A percentile compares a stretch with the other conserved stretches of the same genome.
These are phyloP conservation scores for Hygrocybe coccinea DNA, from an alignment of 768 basidiomycete species.

Conservation along the genomic window DNA sequence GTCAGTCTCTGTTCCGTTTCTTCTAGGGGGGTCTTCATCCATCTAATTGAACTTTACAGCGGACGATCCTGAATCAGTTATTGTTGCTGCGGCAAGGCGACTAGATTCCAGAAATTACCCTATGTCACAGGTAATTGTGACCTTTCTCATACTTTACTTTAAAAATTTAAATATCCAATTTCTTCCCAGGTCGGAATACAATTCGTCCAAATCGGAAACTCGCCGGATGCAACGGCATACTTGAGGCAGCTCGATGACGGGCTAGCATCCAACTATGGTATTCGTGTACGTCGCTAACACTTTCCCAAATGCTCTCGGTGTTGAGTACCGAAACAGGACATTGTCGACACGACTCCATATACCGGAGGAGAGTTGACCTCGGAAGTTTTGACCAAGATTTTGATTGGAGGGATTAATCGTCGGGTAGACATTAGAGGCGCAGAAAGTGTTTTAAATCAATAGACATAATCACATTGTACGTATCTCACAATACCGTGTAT, in stretches of 20 bases:
- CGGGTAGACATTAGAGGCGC: constrained; percentile 21
- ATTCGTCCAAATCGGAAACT: constrained; percentile 66
- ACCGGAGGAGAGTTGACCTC: constrained; percentile 38
- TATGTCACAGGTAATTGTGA: constrained; percentile 42
- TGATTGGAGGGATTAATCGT: constrained; percentile 64
- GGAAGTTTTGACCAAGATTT: constrained; percentile 53
- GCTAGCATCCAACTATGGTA: constrained; percentile 35
- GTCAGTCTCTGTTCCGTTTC: constrained; percentile 30
- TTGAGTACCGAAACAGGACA: constrained; percentile 43
- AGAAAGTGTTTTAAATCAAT: constrained; percentile 4
- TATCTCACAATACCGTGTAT: no score
- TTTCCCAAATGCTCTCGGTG: not conserved
- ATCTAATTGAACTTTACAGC: constrained; percentile 27
- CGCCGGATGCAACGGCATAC: constrained; percentile 36
- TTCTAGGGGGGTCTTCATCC: not conserved
- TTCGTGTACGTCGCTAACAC: constrained; percentile 38
- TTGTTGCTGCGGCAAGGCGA: constrained; percentile 42
- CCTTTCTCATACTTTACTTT: not conserved
- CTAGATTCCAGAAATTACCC: constrained; percentile 52
- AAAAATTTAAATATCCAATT: not conserved
- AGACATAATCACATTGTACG: no score
- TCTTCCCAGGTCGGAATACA: constrained; percentile 56
- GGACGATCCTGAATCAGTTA: constrained; percentile 48
- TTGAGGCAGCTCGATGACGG: constrained; percentile 56
- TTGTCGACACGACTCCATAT: constrained; percentile 66